These are phyloP conservation scores for Arabis hirsuta DNA, from an alignment of 345 rosid species.

Conservation along the genomic window DNA sequence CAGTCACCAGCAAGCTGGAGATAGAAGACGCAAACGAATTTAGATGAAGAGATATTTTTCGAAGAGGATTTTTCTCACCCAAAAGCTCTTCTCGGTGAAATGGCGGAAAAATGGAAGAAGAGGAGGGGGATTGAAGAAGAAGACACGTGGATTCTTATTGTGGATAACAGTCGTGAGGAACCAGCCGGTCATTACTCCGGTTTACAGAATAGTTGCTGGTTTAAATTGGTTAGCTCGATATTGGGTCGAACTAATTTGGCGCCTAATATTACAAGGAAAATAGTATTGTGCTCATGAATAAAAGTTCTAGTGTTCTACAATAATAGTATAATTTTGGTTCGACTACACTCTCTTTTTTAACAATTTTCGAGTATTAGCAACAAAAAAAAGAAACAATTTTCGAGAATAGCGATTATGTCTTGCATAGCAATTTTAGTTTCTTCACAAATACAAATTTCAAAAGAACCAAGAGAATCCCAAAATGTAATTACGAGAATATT, in stretches of 20 bases:
- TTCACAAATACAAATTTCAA: too few species aligned
- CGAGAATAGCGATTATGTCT: too few species aligned
- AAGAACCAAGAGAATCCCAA: too few species aligned
- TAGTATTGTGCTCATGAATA: too few species aligned
- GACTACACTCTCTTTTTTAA: too few species aligned
- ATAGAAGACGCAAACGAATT: background rate
- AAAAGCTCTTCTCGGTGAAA: background rate
- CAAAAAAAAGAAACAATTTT: too few species aligned
- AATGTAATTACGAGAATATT: too few species aligned
- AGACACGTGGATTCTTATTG: slow-evolving; percentile 58
- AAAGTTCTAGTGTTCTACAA: too few species aligned
- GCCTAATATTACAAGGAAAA: slow-evolving; percentile 10
- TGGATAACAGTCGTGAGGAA: slow-evolving; percentile 49
- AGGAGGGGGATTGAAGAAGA: slow-evolving; percentile 32
- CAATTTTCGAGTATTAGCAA: too few species aligned
- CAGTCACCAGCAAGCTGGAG: slow-evolving; percentile 2
- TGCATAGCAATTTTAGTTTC: too few species aligned
- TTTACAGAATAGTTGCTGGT: slow-evolving; percentile 17
- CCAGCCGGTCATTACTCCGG: slow-evolving; percentile 12
- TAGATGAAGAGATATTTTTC: background rate
- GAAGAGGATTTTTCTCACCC: slow-evolving; percentile 8
- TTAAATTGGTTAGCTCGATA: background rate
- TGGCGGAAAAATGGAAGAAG: slow-evolving; percentile 37
- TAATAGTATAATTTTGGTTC: too few species aligned
- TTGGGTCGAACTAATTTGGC: slow-evolving; percentile 40